Base-by-base conservation (phyloP, 106 monocot species). In the Dioscorea alata region DNA sequence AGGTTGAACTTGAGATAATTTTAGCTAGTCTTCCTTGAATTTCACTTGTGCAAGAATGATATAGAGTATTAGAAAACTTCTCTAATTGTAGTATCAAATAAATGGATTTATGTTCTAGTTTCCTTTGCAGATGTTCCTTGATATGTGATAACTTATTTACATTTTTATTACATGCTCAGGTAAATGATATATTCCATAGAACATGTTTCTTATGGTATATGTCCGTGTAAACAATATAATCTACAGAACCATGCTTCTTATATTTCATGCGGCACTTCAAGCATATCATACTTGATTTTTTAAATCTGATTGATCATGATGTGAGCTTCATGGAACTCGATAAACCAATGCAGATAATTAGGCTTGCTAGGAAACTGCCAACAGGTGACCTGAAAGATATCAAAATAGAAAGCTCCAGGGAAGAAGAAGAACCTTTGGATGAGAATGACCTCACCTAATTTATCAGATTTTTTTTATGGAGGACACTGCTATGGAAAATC, bases 301-400 rank as follows among this genome's bases (percentile, higher is more conserved):
- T 19, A 0, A 21, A 5, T 15, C 22, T 48, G 13, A 22, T 28
- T 18, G 17, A 17, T 49, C n/a, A 60, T 69, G 54, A 18, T 16
- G 19, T 0, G 15, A 54, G 15, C 5, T 5, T 54, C 7, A 54
- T 54, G 54, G 2, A 14, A 19, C 54, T 18, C 19, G 18, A 54
- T 54, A 19, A 54, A 54, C 4, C 54, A 16, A 54, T 70, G 83
- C 79, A 95, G 95, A 86, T 95, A 25, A 91, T 83, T 19, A 89
- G 89, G 73, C 79, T 96, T 48, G 96, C 96, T 18, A 82, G 82
- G 79, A 96, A 92, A 71, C 71, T 92, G 59, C 96, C 96, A 28
- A 92, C 89, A 23, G 96, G 92, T 18, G 86, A 96, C 69, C 66
- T 96, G 69, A 74, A 80, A 42, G 76, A 76, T 19, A 16, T 91